A percentile compares a stretch with the other conserved stretches of the same genome.
phyloP scores from a whole-genome alignment of 2,329 filamentous ascomycete species.

The Colletotrichum nymphaeae region DNA sequence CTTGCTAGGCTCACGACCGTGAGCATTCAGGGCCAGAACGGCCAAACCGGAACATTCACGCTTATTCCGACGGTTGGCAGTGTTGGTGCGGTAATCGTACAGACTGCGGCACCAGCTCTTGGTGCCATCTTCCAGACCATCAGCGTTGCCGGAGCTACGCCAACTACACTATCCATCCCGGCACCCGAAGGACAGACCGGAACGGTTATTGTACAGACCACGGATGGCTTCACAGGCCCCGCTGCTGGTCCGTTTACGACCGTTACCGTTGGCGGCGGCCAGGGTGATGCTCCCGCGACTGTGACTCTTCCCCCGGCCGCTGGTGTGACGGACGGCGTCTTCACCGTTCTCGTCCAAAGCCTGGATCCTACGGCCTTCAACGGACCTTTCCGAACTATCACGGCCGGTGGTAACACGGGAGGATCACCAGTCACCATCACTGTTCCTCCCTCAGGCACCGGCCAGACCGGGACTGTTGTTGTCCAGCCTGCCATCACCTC shows the following conservation, averaged over 20 bases:
- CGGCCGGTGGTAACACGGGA: conserved; percentile 19
- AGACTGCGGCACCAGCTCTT: conserved; percentile 4
- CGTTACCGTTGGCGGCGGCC: conserved; percentile 9
- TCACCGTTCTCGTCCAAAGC: conserved; percentile 14
- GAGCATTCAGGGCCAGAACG: background rate
- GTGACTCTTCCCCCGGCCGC: conserved; percentile 14
- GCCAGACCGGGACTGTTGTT: conserved; percentile 10
- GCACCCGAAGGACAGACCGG: conserved; percentile 21
- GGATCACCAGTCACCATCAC: conserved; percentile 6
- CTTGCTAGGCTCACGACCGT: conserved; percentile 12
- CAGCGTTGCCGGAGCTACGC: conserved; percentile 5
- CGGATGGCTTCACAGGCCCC: conserved; percentile 13
- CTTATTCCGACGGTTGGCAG: conserved; percentile 13
- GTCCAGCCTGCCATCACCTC: conserved; percentile 14
- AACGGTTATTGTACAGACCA: conserved; percentile 18
- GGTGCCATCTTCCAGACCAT: conserved; percentile 6
- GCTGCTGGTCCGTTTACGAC: conserved; percentile 15
- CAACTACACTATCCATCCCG: conserved; percentile 12
- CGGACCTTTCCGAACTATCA: conserved; percentile 19
- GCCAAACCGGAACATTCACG: conserved; percentile 6
- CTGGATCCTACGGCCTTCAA: background rate
- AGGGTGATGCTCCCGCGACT: background rate
- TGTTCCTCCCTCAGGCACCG: conserved; percentile 20
- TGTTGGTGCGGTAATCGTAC: conserved; percentile 19
- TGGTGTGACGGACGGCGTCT: background rate